phyloP scores from a whole-genome alignment of 768 basidiomycete genomes.

The Rhodotorula babjevae region DNA sequence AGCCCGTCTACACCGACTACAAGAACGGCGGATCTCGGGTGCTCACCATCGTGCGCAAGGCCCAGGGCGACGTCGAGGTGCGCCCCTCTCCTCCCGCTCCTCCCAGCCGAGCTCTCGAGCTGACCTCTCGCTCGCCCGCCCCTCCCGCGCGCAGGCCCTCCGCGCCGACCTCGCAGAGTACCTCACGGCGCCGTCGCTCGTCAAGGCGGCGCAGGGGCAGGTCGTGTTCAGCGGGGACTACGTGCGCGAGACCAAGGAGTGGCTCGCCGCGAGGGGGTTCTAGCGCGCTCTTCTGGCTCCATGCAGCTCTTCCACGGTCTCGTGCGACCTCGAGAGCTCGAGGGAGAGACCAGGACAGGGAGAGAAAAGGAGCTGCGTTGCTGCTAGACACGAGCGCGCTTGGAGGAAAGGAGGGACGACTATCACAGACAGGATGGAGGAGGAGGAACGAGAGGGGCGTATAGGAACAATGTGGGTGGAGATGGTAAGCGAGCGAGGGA shows the following conservation, averaged over 20 bases:
- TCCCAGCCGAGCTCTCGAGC: not conserved
- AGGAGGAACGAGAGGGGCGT: too few relatives aligned
- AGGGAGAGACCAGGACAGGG: too few relatives aligned
- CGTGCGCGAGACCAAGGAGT: slow-evolving; percentile 31
- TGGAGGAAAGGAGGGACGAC: too few relatives aligned
- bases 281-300: not conserved
- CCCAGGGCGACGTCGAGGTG: slow-evolving; percentile 18
- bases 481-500: too few relatives aligned
- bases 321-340: too few relatives aligned
- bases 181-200: not conserved
- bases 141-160: not conserved
- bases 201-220: slow-evolving; percentile 19
- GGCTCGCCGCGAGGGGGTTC: slow-evolving; percentile 23
- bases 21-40: slow-evolving; percentile 6
- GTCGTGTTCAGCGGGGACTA: slow-evolving; percentile 31
- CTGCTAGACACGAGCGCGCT: too few relatives aligned
- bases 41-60: slow-evolving; percentile 16
- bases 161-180: slow-evolving; percentile 3
- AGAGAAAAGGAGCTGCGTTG: too few relatives aligned
- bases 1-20: slow-evolving; percentile 26
- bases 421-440: too few relatives aligned
- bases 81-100: not conserved
- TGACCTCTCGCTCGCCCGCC: not conserved
- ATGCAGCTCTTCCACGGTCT: too few relatives aligned
- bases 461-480: too few relatives aligned